These are phyloP conservation scores for Ulmus americana DNA, from an alignment of 331 rosid species.

Conservation along the genomic window DNA sequence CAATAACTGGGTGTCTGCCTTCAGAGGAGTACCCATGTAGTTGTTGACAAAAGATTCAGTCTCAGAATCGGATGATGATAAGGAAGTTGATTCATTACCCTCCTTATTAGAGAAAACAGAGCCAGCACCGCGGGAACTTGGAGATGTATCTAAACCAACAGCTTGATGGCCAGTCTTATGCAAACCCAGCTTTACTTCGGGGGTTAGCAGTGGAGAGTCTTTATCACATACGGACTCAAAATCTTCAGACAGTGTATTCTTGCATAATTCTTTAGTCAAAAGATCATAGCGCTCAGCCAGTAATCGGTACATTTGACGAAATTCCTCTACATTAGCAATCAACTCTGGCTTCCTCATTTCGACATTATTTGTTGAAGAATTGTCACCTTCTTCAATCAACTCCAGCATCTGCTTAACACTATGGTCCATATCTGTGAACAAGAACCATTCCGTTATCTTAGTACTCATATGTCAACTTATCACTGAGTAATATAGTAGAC, in stretches of 20 bases:
- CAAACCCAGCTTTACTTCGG: slow-evolving; percentile 35
- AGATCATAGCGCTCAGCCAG: slow-evolving; percentile 26
- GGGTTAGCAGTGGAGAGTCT: slow-evolving; percentile 34
- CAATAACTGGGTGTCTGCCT: slow-evolving; percentile 25
- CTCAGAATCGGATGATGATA: slow-evolving; percentile 50
- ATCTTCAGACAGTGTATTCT: slow-evolving; percentile 20
- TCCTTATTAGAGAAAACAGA: slow-evolving; percentile 42
- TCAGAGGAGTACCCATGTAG: slow-evolving; percentile 28
- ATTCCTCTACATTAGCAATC: slow-evolving; percentile 28
- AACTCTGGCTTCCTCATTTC: slow-evolving; percentile 16
- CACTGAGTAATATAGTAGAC: not conserved
- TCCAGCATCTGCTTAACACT: slow-evolving; percentile 33
- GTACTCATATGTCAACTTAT: not conserved
- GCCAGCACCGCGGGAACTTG: slow-evolving; percentile 44
- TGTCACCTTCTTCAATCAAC: slow-evolving; percentile 32
- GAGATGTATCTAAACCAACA: slow-evolving; percentile 37
- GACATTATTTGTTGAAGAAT: slow-evolving; percentile 7
- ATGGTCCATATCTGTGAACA: slow-evolving; percentile 32
- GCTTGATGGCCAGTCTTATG: slow-evolving; percentile 31
- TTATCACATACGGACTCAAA: slow-evolving; percentile 35
- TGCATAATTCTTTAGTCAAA: slow-evolving; percentile 22
- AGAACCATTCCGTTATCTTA: not conserved
- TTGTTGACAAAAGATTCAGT: slow-evolving; percentile 27
- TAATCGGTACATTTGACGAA: slow-evolving; percentile 29
- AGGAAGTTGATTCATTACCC: slow-evolving; percentile 42